Conservation (phyloP, 2,329 filamentous ascomycete genomes). For the Chalara sp. region DNA sequence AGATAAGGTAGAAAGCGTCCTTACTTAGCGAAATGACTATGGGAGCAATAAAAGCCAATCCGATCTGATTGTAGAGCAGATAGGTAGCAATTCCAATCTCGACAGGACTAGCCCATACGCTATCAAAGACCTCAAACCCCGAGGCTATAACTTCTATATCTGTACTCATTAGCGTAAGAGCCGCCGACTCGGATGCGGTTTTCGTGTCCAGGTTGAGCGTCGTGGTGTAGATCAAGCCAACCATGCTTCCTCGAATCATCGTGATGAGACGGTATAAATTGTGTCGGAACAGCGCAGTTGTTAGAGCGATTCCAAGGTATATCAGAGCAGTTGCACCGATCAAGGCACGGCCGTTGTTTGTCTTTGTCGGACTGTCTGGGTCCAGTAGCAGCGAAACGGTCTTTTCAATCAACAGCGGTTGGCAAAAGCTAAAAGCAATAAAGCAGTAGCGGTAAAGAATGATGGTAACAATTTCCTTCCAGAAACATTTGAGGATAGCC, state of each 20-base stretch:
- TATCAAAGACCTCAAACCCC: constrained; percentile 25
- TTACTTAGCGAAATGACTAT: constrained; percentile 11
- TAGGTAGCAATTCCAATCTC: constrained; percentile 33
- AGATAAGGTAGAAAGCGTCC: not conserved
- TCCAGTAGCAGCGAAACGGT: constrained; percentile 4
- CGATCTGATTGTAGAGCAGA: constrained; percentile 29
- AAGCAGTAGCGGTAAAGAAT: constrained; percentile 16
- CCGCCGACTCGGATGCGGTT: constrained; percentile 30
- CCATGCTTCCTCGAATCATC: not conserved
- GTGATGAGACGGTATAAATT: not conserved
- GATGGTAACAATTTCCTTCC: constrained; percentile 9
- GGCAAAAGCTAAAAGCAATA: constrained; percentile 17
- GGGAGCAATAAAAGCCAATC: constrained; percentile 19
- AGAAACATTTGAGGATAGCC: constrained; percentile 2
- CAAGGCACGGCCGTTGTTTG: constrained; percentile 15
- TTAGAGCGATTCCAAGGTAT: constrained; percentile 16
- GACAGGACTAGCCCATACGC: constrained; percentile 32
- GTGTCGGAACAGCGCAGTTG: not conserved
- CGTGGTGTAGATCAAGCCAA: constrained; percentile 40
- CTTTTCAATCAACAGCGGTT: constrained; percentile 16
- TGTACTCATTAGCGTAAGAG: constrained; percentile 38
- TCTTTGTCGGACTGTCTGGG: constrained; percentile 1
- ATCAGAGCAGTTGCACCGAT: constrained; percentile 14
- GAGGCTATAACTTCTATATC: constrained; percentile 27
- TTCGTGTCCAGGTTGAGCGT: constrained; percentile 30